These are phyloP conservation scores for Viridothelium virens DNA, from an alignment of 495 filamentous ascomycete species.

Conservation along the genomic window DNA sequence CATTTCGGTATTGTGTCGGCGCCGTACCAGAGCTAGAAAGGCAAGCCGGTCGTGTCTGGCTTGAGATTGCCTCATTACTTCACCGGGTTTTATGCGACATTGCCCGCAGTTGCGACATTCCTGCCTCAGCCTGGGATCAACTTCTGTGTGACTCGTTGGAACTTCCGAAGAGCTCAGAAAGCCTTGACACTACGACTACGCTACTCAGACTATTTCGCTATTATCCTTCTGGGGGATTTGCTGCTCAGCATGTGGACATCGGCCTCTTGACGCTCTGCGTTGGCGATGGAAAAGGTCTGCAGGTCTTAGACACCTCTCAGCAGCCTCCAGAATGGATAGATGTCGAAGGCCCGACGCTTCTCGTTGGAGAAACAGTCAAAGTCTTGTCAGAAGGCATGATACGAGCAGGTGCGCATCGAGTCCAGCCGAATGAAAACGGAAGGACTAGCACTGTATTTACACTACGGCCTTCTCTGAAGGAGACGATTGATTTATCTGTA, in stretches of 20 bases:
- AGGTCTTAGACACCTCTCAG: conserved; percentile 14
- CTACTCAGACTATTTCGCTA: conserved; percentile 19
- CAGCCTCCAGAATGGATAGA: conserved; percentile 13
- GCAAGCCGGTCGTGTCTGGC: conserved; percentile 12
- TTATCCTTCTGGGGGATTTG: conserved; percentile 15
- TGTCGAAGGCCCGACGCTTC: conserved; percentile 15
- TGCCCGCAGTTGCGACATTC: conserved; percentile 11
- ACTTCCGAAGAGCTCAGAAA: conserved; percentile 8
- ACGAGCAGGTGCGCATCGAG: conserved; percentile 19
- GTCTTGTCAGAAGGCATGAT: conserved; percentile 13
- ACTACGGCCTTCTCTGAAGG: conserved; percentile 15
- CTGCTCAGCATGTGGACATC: conserved; percentile 18
- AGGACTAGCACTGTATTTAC: conserved; percentile 19
- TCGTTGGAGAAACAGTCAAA: conserved; percentile 15
- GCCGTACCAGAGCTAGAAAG: neutral
- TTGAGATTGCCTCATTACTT: conserved; percentile 1
- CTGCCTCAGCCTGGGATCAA: conserved; percentile 14
- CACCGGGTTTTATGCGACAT: conserved; percentile 20
- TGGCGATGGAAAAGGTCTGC: conserved; percentile 16
- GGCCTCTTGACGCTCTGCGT: conserved; percentile 22
- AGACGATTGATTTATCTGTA: conserved; percentile 11
- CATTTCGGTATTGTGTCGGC: conserved; percentile 14
- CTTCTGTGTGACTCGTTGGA: conserved; percentile 9
- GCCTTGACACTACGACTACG: conserved; percentile 12
- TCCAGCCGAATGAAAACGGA: conserved; percentile 15